phyloP scores from a whole-genome alignment of 148 eudicot genomes.

The Pouteria glomerata region DNA sequence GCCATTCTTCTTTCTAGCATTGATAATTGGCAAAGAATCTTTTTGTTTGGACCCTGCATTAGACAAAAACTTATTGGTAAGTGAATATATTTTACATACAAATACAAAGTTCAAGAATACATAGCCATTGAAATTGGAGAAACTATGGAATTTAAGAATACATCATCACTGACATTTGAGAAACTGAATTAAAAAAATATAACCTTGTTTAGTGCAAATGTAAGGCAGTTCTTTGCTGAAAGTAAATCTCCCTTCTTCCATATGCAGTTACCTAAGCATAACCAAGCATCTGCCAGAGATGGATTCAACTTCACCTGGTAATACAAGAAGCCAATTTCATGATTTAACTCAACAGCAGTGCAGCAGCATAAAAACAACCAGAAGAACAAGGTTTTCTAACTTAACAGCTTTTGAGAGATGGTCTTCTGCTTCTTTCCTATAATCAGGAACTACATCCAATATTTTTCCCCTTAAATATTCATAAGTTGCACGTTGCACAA shows the following conservation, averaged over 20 bases:
- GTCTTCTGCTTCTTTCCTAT: constrained; percentile 90
- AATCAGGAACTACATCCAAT: constrained; percentile 76
- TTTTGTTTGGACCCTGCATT: constrained; percentile 76
- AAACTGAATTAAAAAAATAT: neutral
- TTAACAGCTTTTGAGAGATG: constrained; percentile 97
- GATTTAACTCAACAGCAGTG: constrained; percentile 1
- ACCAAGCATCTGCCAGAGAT: constrained; percentile 87
- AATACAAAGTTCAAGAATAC: neutral
- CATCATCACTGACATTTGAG: neutral
- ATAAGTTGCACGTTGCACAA: constrained; percentile 67
- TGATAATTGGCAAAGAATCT: constrained; percentile 76
- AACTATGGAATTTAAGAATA: neutral
- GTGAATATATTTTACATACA: neutral
- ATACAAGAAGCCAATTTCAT: constrained; percentile 12
- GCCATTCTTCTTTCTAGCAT: constrained; percentile 96
- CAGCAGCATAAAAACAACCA: neutral
- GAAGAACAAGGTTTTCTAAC: constrained; percentile 10
- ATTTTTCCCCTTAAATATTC: constrained; percentile 87
- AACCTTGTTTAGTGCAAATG: constrained; percentile 80
- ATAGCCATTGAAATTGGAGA: neutral
- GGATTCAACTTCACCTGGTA: constrained; percentile 90
- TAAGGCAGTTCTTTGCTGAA: constrained; percentile 68
- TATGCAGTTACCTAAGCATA: constrained; percentile 80
- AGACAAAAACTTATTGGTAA: neutral
- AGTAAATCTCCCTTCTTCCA: constrained; percentile 89